Conservation (phyloP, 768 basidiomycete species). For the Leccinum imitatum region DNA sequence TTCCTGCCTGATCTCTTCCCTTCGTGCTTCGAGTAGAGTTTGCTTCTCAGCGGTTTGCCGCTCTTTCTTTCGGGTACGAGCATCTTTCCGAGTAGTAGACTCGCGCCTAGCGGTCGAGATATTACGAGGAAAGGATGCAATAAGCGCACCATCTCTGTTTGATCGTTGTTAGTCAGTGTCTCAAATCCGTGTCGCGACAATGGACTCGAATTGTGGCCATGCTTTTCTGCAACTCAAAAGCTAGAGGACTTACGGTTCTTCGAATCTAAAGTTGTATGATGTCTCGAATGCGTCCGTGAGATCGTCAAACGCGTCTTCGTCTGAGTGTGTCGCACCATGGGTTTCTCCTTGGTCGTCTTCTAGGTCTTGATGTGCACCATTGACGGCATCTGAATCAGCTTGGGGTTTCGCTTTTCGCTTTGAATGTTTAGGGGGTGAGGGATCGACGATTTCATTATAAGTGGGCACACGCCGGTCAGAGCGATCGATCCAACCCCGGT, state of each 20-base stretch:
- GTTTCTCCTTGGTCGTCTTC: constrained; percentile 27
- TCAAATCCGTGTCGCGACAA: neutral
- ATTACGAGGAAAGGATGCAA: constrained; percentile 76
- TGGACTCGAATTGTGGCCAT: neutral
- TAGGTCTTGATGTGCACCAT: constrained; percentile 7
- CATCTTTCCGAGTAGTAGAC: constrained; percentile 79
- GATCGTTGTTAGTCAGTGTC: constrained; percentile 1
- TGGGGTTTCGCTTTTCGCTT: constrained; percentile 20
- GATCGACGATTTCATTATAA: constrained; percentile 71
- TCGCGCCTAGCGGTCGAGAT: constrained; percentile 65
- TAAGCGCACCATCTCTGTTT: constrained; percentile 59
- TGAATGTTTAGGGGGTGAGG: constrained; percentile 32
- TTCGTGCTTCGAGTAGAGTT: constrained; percentile 77
- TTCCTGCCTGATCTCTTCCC: constrained; percentile 74
- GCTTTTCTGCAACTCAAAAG: neutral
- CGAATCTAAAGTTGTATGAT: constrained; percentile 98
- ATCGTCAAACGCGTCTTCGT: constrained; percentile 84
- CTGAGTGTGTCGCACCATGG: constrained; percentile 38
- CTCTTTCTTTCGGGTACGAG: constrained; percentile 73
- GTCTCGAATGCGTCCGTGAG: constrained; percentile 90
- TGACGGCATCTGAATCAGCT: constrained; percentile 17
- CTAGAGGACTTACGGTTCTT: constrained; percentile 74
- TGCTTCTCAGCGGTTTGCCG: constrained; percentile 67
- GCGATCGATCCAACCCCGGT: constrained; percentile 96
- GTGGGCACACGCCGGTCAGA: constrained; percentile 75